Evolutionary conservation across 2,329 filamentous ascomycete species (phyloP).

Genomic region (Aureobasidium zeae): DNA sequence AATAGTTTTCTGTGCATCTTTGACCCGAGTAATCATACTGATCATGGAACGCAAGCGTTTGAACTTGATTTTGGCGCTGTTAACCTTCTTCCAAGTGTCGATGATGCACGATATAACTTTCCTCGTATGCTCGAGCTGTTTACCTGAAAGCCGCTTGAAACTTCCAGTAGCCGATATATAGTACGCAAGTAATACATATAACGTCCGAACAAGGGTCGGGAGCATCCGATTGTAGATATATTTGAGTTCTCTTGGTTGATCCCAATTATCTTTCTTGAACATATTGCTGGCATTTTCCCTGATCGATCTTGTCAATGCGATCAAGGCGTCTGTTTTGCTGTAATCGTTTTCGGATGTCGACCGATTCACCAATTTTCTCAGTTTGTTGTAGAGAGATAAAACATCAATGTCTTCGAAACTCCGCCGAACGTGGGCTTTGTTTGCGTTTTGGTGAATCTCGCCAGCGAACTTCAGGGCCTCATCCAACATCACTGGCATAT

Average conservation of each 20-base stretch:
- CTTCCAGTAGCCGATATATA: not conserved
- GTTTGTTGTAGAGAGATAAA: not conserved
- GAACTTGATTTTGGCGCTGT: not conserved
- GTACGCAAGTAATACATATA: not conserved
- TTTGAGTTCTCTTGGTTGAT: not conserved
- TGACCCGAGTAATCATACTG: not conserved
- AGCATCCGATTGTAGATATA: not conserved
- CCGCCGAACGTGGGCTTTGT: not conserved
- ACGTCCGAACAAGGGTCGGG: conserved; percentile 1
- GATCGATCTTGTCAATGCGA: not conserved
- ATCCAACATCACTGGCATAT: not conserved
- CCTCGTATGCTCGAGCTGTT: not conserved
- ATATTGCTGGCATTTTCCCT: not conserved
- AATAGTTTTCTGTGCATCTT: not conserved
- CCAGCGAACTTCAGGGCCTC: not conserved
- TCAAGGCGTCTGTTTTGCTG: not conserved
- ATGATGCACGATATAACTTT: not conserved
- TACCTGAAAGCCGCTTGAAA: not conserved
- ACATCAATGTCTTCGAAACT: not conserved
- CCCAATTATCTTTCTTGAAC: not conserved
- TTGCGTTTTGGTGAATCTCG: not conserved
- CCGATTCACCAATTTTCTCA: not conserved
- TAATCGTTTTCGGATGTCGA: not conserved
- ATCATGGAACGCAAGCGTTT: not conserved
- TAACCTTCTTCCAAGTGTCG: not conserved